phyloP scores from a whole-genome alignment of 495 filamentous ascomycete species.

The Daldinia concentrica region DNA sequence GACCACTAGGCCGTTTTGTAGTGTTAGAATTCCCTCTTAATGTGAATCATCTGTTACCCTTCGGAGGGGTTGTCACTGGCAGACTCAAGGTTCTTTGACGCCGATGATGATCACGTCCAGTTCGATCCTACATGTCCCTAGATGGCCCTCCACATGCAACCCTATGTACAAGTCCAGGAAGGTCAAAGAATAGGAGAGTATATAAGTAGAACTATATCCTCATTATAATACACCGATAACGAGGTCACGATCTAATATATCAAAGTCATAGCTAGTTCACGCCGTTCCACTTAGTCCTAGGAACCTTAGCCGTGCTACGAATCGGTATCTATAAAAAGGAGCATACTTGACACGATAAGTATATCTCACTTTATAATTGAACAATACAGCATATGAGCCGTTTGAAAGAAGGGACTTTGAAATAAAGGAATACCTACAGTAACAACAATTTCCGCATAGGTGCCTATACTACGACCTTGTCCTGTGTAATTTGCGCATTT shows the following conservation, averaged over 20 bases:
- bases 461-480: too few species aligned
- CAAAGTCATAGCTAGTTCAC: neutral
- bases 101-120: neutral
- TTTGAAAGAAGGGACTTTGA: neutral
- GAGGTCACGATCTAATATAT: neutral
- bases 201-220: neutral
- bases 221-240: neutral
- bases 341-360: neutral
- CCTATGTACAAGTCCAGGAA: neutral
- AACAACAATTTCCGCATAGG: too few species aligned
- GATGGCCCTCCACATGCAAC: too few species aligned
- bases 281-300: neutral
- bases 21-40: neutral
- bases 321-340: neutral
- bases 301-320: neutral
- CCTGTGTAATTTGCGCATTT: too few species aligned
- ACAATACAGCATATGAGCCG: neutral
- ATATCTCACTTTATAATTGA: neutral
- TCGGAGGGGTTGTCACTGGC: neutral
- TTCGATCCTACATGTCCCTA: neutral
- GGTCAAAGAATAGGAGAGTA: neutral
- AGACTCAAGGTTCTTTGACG: neutral
- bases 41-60: neutral
- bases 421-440: neutral
- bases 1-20: neutral